Evolutionary conservation across 1,284 basidiomycete species (phyloP).

Genomic region (Marasmius sp.): DNA sequence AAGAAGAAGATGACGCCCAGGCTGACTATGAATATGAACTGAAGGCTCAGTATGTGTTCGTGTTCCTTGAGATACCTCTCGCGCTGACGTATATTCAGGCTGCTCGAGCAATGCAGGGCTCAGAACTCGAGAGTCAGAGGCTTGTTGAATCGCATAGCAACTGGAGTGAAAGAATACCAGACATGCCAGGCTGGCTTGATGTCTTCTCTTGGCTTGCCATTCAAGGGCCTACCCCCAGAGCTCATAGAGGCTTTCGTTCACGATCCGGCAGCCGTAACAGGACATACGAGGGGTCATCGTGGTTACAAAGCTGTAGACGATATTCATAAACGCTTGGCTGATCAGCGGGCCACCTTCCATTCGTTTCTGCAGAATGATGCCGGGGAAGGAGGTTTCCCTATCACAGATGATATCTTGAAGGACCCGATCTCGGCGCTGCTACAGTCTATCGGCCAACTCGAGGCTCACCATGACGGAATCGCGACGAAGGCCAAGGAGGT

Average conservation of each 20-base stretch:
- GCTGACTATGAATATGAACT: conserved; percentile 56
- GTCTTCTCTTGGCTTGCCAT: conserved; percentile 44
- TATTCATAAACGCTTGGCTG: conserved; percentile 57
- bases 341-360: conserved; percentile 57
- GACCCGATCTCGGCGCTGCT: conserved; percentile 50
- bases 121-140: conserved; percentile 68
- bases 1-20: conserved; percentile 47
- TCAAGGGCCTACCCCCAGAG: conserved; percentile 55
- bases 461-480: conserved; percentile 40
- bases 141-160: conserved; percentile 62
- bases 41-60: conserved; percentile 53
- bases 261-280: conserved; percentile 71
- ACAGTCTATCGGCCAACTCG: conserved; percentile 46
- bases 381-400: conserved; percentile 18
- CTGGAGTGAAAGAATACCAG: conserved; percentile 63
- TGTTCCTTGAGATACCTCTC: conserved; percentile 11
- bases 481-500: conserved; percentile 47
- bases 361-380: conserved; percentile 40
- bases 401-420: conserved; percentile 48
- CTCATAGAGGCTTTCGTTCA: conserved; percentile 71
- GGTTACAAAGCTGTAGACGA: conserved; percentile 75
- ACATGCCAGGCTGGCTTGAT: conserved; percentile 50
- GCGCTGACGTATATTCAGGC: conserved; percentile 32
- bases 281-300: conserved; percentile 51
- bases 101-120: conserved; percentile 52